These are phyloP conservation scores for Cenchrus americanus DNA, from an alignment of 176 grass and related monocot genomes.

Conservation along the genomic window DNA sequence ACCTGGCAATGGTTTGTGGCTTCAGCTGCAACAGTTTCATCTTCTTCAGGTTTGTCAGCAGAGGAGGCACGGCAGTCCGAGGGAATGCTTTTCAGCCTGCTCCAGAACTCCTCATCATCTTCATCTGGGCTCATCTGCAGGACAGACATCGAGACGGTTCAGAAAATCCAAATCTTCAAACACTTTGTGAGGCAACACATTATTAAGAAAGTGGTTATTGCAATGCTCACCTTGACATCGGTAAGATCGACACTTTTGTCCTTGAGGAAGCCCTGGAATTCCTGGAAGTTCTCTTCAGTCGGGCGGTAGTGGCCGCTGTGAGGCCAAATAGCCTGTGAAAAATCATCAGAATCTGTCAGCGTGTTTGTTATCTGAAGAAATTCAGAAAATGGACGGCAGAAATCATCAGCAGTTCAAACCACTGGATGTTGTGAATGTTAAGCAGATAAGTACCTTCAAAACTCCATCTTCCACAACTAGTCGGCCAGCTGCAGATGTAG, in stretches of 20 bases:
- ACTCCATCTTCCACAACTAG: slow-evolving; percentile 78
- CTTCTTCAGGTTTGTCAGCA: slow-evolving; percentile 16
- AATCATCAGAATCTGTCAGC: slow-evolving; percentile 10
- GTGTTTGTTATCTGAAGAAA: slow-evolving; percentile 9
- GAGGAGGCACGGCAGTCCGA: slow-evolving; percentile 27
- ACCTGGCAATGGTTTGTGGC: not conserved
- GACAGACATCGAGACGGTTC: slow-evolving; percentile 4
- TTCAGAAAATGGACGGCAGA: not conserved
- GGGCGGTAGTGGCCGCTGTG: slow-evolving; percentile 93
- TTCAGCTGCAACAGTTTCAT: slow-evolving; percentile 21
- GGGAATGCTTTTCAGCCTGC: slow-evolving; percentile 54
- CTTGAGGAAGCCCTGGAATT: slow-evolving; percentile 85
- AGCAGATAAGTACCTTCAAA: slow-evolving; percentile 61
- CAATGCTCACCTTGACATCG: slow-evolving; percentile 71
- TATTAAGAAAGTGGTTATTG: not conserved
- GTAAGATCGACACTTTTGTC: slow-evolving; percentile 84
- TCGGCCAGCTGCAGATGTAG: slow-evolving; percentile 85
- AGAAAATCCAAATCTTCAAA: slow-evolving; percentile 13
- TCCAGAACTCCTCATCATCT: slow-evolving; percentile 69
- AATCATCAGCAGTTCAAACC: not conserved
- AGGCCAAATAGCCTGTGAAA: slow-evolving; percentile 81
- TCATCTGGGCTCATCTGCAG: slow-evolving; percentile 79
- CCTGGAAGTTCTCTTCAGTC: slow-evolving; percentile 88
- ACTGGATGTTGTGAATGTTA: not conserved
- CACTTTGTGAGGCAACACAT: not conserved